Evolutionary conservation across 2,329 filamentous ascomycete species (phyloP).

Genomic region (Hypoxylon sp.): DNA sequence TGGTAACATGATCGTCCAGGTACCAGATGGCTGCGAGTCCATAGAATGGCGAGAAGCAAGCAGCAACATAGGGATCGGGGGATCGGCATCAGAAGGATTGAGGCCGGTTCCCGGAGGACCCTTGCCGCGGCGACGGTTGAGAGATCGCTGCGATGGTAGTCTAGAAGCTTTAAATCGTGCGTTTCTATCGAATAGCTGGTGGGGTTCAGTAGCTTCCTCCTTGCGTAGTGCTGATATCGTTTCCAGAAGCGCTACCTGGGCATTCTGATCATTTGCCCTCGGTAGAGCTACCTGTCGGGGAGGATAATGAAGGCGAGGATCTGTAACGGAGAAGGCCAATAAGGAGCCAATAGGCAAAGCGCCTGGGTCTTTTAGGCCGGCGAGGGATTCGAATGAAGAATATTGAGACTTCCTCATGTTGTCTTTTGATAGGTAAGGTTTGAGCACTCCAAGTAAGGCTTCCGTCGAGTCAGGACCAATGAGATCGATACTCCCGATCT

Average conservation of each 20-base stretch:
- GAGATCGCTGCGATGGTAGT: conserved; percentile 77
- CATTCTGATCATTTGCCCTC: conserved; percentile 40
- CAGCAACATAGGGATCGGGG: conserved; percentile 78
- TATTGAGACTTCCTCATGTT: conserved; percentile 52
- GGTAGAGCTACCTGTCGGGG: conserved; percentile 62
- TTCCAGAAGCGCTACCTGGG: conserved; percentile 57
- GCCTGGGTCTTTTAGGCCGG: conserved; percentile 71
- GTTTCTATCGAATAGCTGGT: conserved; percentile 73
- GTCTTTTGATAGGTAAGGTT: conserved; percentile 53
- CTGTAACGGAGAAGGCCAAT: conserved; percentile 75
- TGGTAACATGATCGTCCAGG: conserved; percentile 85
- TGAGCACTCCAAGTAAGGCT: conserved; percentile 73
- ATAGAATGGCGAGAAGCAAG: conserved; percentile 63
- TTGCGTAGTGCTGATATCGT: conserved; percentile 72
- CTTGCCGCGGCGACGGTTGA: conserved; percentile 77
- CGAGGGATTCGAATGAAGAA: conserved; percentile 59
- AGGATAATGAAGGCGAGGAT: conserved; percentile 83
- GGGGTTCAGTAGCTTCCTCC: conserved; percentile 58
- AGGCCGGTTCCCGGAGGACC: conserved; percentile 70
- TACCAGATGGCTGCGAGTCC: conserved; percentile 64
- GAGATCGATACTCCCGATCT: conserved; percentile 67
- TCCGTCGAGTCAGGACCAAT: conserved; percentile 79
- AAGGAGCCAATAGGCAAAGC: conserved; percentile 74
- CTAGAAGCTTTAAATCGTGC: conserved; percentile 69
- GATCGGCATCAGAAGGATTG: conserved; percentile 66